phyloP scores from a whole-genome alignment of 148 eudicot species.

The Mesembryanthemum crystallinum region DNA sequence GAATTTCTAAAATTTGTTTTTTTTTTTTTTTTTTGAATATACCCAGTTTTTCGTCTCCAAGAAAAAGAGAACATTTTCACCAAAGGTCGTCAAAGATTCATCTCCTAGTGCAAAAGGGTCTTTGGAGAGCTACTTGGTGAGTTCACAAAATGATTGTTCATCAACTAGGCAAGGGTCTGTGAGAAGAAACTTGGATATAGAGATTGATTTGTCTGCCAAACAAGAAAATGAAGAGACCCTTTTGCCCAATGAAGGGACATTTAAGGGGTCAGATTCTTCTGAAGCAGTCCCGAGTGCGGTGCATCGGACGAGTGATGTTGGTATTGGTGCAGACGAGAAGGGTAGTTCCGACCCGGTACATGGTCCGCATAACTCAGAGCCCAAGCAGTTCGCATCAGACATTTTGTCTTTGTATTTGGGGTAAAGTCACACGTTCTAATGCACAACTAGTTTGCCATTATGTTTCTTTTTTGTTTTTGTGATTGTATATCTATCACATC shows the following conservation, averaged over 20 bases:
- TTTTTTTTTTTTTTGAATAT: slow-evolving; percentile 12
- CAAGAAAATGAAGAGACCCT: slow-evolving; percentile 30
- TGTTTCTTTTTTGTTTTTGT: not conserved
- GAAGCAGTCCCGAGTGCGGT: slow-evolving; percentile 24
- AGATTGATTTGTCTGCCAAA: slow-evolving; percentile 37
- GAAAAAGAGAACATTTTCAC: slow-evolving; percentile 69
- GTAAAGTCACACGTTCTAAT: slow-evolving; percentile 30
- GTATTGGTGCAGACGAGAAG: slow-evolving; percentile 17
- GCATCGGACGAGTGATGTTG: slow-evolving; percentile 23
- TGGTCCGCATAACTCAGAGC: slow-evolving; percentile 35
- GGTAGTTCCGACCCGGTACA: slow-evolving; percentile 27
- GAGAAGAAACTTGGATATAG: slow-evolving; percentile 57
- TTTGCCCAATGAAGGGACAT: slow-evolving; percentile 19
- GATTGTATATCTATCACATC: not conserved
- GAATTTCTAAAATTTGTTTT: not conserved
- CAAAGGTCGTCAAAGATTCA: slow-evolving; percentile 43
- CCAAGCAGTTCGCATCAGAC: slow-evolving; percentile 56
- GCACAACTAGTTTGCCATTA: not conserved
- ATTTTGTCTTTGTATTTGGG: slow-evolving; percentile 71
- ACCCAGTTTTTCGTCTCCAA: slow-evolving; percentile 73
- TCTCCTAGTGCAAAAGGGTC: slow-evolving; percentile 88
- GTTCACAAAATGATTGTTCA: slow-evolving; percentile 48
- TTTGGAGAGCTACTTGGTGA: slow-evolving; percentile 56
- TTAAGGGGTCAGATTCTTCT: slow-evolving; percentile 26
- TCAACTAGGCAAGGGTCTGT: slow-evolving; percentile 34